A percentile compares a stretch with the other conserved stretches of the same genome.
These are phyloP conservation scores for Symbiodinium natans DNA, from an alignment of 73 alveolate genomes.

Conservation along the genomic window DNA sequence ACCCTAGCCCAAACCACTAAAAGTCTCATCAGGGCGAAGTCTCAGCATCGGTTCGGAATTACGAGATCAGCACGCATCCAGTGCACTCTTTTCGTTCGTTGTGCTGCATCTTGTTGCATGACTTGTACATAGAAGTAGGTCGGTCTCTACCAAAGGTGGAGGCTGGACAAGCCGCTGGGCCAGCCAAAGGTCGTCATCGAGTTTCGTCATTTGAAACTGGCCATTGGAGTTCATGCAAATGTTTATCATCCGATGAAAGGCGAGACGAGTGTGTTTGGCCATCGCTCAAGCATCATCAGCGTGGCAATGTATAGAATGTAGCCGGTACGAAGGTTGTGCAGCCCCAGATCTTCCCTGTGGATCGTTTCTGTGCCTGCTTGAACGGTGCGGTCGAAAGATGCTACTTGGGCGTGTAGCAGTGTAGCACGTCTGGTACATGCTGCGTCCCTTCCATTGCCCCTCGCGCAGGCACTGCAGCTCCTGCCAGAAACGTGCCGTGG, in stretches of 20 bases:
- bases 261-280: too few relatives aligned
- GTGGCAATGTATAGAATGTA: too few relatives aligned
- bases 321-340: too few relatives aligned
- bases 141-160: not conserved
- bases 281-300: too few relatives aligned
- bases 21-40: too few relatives aligned
- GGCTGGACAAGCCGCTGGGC: not conserved
- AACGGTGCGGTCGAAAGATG: not conserved
- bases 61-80: not conserved
- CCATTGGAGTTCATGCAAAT: too few relatives aligned
- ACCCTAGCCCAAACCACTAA: too few relatives aligned
- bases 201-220: too few relatives aligned
- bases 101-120: not conserved
- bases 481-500: constrained; percentile 31
- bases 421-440: not conserved
- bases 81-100: not conserved
- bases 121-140: not conserved
- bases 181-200: not conserved
- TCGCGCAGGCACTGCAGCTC: constrained; percentile 69
- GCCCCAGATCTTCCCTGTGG: not conserved
- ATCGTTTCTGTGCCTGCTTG: not conserved
- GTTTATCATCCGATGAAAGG: too few relatives aligned
- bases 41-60: not conserved
- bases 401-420: not conserved
- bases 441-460: not conserved